Evolutionary conservation across 2,329 filamentous ascomycete genomes (phyloP).

Genomic region (Xylariaceae sp.): DNA sequence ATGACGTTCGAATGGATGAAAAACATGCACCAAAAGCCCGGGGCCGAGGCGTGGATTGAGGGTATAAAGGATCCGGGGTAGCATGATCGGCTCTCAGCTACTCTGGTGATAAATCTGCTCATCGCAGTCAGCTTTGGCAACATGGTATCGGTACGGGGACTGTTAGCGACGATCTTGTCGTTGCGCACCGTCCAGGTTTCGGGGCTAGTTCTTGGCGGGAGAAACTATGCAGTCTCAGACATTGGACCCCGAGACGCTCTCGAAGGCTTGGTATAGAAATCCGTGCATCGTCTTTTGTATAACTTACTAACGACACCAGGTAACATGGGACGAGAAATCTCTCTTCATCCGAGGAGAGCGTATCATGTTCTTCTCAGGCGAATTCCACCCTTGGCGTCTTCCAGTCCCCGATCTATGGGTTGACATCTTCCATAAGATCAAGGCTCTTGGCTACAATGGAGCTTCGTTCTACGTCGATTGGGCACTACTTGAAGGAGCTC

Average conservation of each 20-base stretch:
- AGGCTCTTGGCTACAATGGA: constrained; percentile 74
- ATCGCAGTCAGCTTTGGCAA: not conserved
- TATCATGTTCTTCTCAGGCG: constrained; percentile 69
- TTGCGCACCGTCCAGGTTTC: constrained; percentile 1
- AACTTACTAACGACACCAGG: constrained; percentile 22
- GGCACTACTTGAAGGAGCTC: constrained; percentile 73
- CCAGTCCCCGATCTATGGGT: constrained; percentile 53
- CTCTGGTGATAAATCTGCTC: not conserved
- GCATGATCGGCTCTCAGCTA: not conserved
- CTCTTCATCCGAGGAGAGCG: constrained; percentile 68
- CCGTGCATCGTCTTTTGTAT: not conserved
- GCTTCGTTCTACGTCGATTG: constrained; percentile 80
- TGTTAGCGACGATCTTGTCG: constrained; percentile 3
- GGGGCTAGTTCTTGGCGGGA: constrained; percentile 5
- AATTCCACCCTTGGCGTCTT: constrained; percentile 66
- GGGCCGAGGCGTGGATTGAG: not conserved
- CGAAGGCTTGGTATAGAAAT: constrained; percentile 11
- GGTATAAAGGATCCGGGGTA: not conserved
- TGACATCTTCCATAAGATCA: constrained; percentile 80
- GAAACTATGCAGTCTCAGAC: constrained; percentile 5
- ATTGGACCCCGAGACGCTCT: constrained; percentile 12
- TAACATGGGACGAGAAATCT: constrained; percentile 72
- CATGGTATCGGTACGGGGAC: constrained; percentile 9
- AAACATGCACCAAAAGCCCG: not conserved
- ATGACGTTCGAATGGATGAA: not conserved